Evolutionary conservation across 495 filamentous ascomycete species (phyloP).

Genomic region (Podospora pseudoanserina): DNA sequence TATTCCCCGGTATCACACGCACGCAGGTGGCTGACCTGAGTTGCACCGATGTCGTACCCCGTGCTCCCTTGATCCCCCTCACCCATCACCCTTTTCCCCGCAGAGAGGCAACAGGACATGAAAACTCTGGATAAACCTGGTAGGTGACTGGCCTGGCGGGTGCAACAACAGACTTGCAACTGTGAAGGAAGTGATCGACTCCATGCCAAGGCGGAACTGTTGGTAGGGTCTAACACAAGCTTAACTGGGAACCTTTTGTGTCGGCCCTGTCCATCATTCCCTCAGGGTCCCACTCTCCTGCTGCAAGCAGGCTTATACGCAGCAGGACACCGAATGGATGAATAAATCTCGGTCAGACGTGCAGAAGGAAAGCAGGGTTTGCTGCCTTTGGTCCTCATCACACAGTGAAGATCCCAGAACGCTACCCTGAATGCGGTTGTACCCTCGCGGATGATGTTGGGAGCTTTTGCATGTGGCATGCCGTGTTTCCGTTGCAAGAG

Average conservation of each 20-base stretch:
- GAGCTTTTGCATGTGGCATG: not conserved
- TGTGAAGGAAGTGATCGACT: constrained; percentile 7
- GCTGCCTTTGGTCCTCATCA: not conserved
- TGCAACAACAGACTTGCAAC: constrained; percentile 17
- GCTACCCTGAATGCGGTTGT: constrained; percentile 7
- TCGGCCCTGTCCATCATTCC: not conserved
- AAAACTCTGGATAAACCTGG: not conserved
- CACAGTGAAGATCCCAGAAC: constrained; percentile 17
- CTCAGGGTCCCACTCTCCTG: not conserved
- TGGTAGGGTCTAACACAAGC: not conserved
- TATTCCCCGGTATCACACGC: constrained; percentile 4
- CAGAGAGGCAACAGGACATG: not conserved
- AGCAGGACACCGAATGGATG: not conserved
- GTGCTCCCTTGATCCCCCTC: not conserved
- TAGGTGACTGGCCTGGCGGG: not conserved
- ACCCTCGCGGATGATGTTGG: not conserved
- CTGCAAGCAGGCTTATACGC: not conserved
- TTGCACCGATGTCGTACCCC: not conserved
- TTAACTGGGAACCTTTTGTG: not conserved
- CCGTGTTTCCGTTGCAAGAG: not conserved
- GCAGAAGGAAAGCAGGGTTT: not conserved
- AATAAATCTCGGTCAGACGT: not conserved
- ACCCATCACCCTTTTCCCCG: not conserved
- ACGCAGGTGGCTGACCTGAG: constrained; percentile 1
- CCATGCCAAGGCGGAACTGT: constrained; percentile 6